phyloP scores from a whole-genome alignment of 1,284 basidiomycete species.

The Amylostereum chailletii region DNA sequence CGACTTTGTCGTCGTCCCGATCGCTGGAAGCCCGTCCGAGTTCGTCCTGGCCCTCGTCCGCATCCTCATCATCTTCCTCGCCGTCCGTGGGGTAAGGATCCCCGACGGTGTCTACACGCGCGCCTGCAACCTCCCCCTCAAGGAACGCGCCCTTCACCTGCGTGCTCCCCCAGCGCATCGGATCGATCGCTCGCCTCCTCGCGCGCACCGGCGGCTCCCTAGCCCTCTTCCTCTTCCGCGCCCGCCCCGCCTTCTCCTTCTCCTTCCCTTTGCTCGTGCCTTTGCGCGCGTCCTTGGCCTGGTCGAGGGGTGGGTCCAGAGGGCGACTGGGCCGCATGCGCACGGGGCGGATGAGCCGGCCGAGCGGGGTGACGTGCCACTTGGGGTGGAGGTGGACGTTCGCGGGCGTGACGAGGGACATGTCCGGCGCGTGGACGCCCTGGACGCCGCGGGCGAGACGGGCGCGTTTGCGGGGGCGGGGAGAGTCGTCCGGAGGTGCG shows the following conservation, averaged over 20 bases:
- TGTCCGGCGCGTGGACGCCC: slow-evolving; percentile 41
- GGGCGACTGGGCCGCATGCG: slow-evolving; percentile 61
- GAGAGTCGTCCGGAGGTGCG: slow-evolving; percentile 17
- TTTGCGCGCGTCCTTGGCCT: slow-evolving; percentile 12
- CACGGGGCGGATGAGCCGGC: slow-evolving; percentile 55
- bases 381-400: slow-evolving; percentile 41
- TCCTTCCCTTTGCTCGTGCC: slow-evolving; percentile 3
- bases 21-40: not conserved
- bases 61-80: slow-evolving; percentile 7
- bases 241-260: slow-evolving; percentile 5
- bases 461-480: slow-evolving; percentile 24
- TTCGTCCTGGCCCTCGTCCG: slow-evolving; percentile 10
- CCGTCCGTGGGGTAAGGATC: not conserved
- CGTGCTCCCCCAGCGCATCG: slow-evolving; percentile 55
- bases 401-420: slow-evolving; percentile 52
- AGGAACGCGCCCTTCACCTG: slow-evolving; percentile 61
- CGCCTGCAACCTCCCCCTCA: slow-evolving; percentile 24
- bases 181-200: slow-evolving; percentile 51
- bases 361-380: slow-evolving; percentile 61
- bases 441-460: slow-evolving; percentile 26
- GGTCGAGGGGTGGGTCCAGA: slow-evolving; percentile 30
- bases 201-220: slow-evolving; percentile 34
- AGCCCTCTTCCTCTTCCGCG: slow-evolving; percentile 15
- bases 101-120: not conserved
- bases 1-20: slow-evolving; percentile 10